Evolutionary conservation across 2,329 filamentous ascomycete genomes (phyloP), one percentile per base, ranked within the genome.

Genomic region (Septoria petroselini): DNA sequence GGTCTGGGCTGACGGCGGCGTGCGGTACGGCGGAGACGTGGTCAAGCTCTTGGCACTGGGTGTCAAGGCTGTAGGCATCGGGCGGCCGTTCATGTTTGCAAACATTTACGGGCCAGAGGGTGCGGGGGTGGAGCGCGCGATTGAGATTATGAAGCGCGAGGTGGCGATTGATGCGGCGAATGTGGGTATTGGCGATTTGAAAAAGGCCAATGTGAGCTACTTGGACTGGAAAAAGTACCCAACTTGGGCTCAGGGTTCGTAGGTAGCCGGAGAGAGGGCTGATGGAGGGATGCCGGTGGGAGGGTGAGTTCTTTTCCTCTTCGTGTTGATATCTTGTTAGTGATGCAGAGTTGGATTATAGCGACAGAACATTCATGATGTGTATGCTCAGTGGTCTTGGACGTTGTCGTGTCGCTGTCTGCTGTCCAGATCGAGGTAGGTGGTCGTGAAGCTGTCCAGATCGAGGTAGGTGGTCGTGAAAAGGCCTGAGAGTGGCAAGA

Each of bases 111-210:
- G 83, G 3, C 43, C 43, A 5, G 18, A 47, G 2, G 77, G 78
- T 64, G 73, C 75, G 30, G 83, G 83, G 47, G 83, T 85, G 1
- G 76, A 59, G 77, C 69, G 4, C 9, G 55, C 55, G 1, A 73
- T 77, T 44, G 61, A 73, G 43, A 68, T 80, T 8, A 64, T 80
- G 57, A 77, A 76, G 68, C 67, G 71, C 48, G 77, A 80, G 68
- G 65, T 80, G 1, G 53, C 53, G 3, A 52, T 58, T n/a, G 55
- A 58, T 40, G 55, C 53, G 3, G 55, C 53, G 1, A 58, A 58
- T 42, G 44, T 49, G n/a, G 55, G 55, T 14, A 53, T 58, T 41
- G 48, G 34, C 1, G 45, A 58, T 25, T 23, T 58, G 14, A 55
- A 58, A 44, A 35, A 55, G 23, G 46, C 52, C 5, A 54, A 45